phyloP scores from a whole-genome alignment of 495 filamentous ascomycete genomes.

The Bombardia bombarda region DNA sequence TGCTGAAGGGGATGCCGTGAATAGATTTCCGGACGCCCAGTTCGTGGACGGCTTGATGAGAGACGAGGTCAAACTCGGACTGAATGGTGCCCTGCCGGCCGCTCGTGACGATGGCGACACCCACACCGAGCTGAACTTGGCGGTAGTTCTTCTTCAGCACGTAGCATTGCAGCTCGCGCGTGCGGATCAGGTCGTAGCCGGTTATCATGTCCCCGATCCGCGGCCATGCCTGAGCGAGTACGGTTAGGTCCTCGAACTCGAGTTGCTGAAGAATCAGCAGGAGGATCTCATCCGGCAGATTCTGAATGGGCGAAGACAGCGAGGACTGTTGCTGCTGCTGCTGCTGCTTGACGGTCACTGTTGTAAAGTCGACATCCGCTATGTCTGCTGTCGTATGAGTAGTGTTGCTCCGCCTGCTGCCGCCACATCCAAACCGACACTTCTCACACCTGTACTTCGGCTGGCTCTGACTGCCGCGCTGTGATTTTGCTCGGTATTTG shows the following conservation, averaged over 20 bases:
- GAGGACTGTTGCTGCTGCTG: no score
- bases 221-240: slow-evolving; percentile 29
- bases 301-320: no score
- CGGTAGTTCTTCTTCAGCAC: slow-evolving; percentile 37
- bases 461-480: no score
- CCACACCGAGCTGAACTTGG: slow-evolving; percentile 35
- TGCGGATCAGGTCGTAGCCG: slow-evolving; percentile 34
- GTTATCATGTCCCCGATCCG: slow-evolving; percentile 25
- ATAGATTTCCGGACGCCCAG: slow-evolving; percentile 29
- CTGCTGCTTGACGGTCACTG: no score
- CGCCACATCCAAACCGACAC: slow-evolving; percentile 6
- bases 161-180: slow-evolving; percentile 44
- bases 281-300: slow-evolving; percentile 35
- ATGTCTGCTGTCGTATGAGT: no score
- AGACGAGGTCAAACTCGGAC: slow-evolving; percentile 45
- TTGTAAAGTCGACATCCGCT: no score
- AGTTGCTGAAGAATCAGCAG: slow-evolving; percentile 29
- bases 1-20: slow-evolving; percentile 28
- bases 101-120: slow-evolving; percentile 17
- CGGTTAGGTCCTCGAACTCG: slow-evolving; percentile 30
- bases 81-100: slow-evolving; percentile 18
- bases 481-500: no score
- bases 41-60: slow-evolving; percentile 26
- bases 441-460: background rate
- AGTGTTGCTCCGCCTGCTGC: no score